phyloP scores from a whole-genome alignment of 2,329 filamentous ascomycete species.

The Pyrenophora tritici-repentis region DNA sequence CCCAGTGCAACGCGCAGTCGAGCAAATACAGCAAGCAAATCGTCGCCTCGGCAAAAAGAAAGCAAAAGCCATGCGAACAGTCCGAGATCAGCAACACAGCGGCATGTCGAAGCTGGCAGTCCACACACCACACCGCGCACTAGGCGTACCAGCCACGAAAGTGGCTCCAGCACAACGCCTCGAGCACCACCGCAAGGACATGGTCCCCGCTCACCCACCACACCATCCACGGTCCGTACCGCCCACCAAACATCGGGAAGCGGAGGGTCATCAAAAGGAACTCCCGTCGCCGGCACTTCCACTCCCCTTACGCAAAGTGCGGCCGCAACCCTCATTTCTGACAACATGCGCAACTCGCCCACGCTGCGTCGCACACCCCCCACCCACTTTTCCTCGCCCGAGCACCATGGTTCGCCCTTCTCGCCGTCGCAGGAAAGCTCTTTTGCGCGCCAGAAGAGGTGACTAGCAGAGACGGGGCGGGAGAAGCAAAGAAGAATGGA shows the following conservation, averaged over 20 bases:
- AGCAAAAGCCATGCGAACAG: conserved; percentile 33
- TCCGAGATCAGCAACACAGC: conserved; percentile 32
- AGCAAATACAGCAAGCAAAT: conserved; percentile 35
- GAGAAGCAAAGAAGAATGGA: conserved; percentile 43
- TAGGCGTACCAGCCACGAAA: conserved; percentile 37
- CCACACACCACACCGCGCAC: conserved; percentile 42
- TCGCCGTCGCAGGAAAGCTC: conserved; percentile 37
- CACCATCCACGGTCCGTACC: conserved; percentile 41
- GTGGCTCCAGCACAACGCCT: conserved; percentile 41
- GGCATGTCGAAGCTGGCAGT: conserved; percentile 31
- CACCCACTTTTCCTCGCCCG: conserved; percentile 29
- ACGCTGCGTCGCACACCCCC: conserved; percentile 40
- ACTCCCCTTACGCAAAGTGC: conserved; percentile 37
- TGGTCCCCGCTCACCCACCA: conserved; percentile 38
- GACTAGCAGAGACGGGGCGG: conserved; percentile 41
- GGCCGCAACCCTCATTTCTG: conserved; percentile 34
- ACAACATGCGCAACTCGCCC: conserved; percentile 36
- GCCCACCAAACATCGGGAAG: conserved; percentile 33
- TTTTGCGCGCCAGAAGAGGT: conserved; percentile 33
- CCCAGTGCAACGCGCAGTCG: conserved; percentile 33
- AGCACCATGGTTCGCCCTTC: conserved; percentile 16
- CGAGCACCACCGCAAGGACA: conserved; percentile 36
- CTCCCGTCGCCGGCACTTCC: conserved; percentile 29
- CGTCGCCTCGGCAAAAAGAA: conserved; percentile 26
- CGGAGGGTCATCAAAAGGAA: conserved; percentile 35